Evolutionary conservation across 2,329 filamentous ascomycete species (phyloP), one percentile per base, ranked within the genome.

Genomic region (Diaporthe aspalathi): DNA sequence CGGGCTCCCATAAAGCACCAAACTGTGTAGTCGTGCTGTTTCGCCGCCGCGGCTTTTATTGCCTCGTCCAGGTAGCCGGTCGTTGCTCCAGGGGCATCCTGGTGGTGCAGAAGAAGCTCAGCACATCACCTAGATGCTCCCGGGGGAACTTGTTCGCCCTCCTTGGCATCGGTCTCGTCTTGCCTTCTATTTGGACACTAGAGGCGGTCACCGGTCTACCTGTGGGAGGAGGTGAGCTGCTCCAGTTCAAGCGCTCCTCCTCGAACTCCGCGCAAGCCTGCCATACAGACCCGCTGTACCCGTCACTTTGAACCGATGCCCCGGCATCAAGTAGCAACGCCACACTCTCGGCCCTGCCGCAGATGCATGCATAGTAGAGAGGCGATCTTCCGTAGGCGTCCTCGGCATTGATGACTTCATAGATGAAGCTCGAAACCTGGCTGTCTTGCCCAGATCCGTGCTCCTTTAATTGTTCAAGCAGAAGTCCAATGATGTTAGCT

Each of bases 311-410:
- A 9, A 29, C 35, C 40, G 65, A 54, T 2, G 50, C 38, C 12
- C 65, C 65, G 65, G 65, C 65, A n/a, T 68, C 49, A n/a, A 68
- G 52, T 38, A 68, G 38, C 65, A 68, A 45, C 8, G 35, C 49
- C 4, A 68, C 65, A 29, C 29, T 68, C 27, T 68, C 52, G 27
- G 38, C 24, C 24, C 38, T 27, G 22, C 65, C 65, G 40, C 17
- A 68, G 3, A 7, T 12, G 17, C 65, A 57, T 4, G 65, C 50
- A 9, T 68, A 68, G 65, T 57, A 56, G 35, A 68, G 52, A 68
- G 65, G 4, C 49, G 65, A 40, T 20, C 11, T 52, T 17, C 52
- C 65, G 4, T 14, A 6, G 3, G 27, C 14, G 38, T 68, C 65
- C 24, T 40, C 9, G 12, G 49, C 38, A 53, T 68, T 56, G 11